A percentile compares a stretch with the other conserved stretches of the same genome.
Evolutionary conservation across 192 early-diverging fungal genomes (phyloP).

Genomic region (Pecoramyces ruminantium): DNA sequence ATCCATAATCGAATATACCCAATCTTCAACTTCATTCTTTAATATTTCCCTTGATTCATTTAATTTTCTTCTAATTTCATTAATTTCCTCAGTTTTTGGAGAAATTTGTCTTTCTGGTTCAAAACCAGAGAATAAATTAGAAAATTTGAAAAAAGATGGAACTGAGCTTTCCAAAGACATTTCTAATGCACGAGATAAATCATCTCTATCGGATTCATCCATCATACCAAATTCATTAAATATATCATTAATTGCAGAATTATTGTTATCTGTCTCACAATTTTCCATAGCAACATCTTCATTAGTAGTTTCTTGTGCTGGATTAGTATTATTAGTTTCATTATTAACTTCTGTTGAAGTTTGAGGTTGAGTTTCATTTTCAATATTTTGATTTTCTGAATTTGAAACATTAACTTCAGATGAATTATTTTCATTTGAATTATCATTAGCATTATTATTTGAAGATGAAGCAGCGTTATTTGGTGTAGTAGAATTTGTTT

Average conservation of each 20-base stretch:
- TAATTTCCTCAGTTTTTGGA: background rate
- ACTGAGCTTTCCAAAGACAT: background rate
- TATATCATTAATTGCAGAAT: conserved; percentile 8
- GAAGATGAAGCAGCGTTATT: background rate
- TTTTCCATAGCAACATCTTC: background rate
- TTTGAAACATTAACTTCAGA: background rate
- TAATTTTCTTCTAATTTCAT: background rate
- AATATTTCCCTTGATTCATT: background rate
- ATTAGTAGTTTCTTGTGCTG: background rate
- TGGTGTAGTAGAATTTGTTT: conserved; percentile 6
- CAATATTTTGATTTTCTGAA: background rate
- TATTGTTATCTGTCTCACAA: background rate
- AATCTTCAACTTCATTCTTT: background rate
- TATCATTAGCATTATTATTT: background rate
- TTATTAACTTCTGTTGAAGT: too few species aligned
- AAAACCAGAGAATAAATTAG: background rate
- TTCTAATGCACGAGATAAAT: background rate
- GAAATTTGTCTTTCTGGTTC: background rate
- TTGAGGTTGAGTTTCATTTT: too few species aligned
- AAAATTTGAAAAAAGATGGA: background rate
- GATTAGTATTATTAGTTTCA: background rate
- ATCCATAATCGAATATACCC: background rate
- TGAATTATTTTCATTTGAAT: background rate
- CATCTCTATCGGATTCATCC: background rate
- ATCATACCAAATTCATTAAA: conserved; percentile 4